A percentile compares a stretch with the other conserved stretches of the same genome.
phyloP scores from a whole-genome alignment of 257 asterid species.

The Salvia miltiorrhiza region DNA sequence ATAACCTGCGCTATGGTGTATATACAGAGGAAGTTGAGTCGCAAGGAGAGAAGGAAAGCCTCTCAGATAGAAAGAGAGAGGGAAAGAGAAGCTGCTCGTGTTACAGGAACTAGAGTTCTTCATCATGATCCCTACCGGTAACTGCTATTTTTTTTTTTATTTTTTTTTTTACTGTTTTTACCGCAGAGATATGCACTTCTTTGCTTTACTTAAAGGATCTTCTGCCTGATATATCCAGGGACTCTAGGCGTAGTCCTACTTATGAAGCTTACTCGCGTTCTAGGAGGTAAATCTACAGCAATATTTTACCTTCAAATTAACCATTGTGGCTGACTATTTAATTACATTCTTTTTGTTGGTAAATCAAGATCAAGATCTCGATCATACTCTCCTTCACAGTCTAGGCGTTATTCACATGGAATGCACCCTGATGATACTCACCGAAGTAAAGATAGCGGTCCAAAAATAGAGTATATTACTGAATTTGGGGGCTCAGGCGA shows the following conservation, averaged over 20 bases:
- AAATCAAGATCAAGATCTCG: conserved; percentile 82
- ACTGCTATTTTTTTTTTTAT: conserved; percentile 2
- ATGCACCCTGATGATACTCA: conserved; percentile 48
- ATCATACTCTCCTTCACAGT: conserved; percentile 77
- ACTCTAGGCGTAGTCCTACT: conserved; percentile 93
- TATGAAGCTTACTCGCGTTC: conserved; percentile 94
- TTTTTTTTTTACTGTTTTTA: conserved; percentile 5
- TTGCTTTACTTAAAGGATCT: neutral
- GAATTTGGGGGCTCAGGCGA: conserved; percentile 87
- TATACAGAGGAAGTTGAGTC: conserved; percentile 84
- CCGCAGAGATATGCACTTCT: neutral
- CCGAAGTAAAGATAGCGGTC: conserved; percentile 71
- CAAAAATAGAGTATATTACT: conserved; percentile 92
- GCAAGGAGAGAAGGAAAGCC: conserved; percentile 93
- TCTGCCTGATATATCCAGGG: conserved; percentile 45
- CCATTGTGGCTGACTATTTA: conserved; percentile 9
- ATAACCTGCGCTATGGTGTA: conserved; percentile 6
- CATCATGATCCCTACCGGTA: conserved; percentile 94
- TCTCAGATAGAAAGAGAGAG: conserved; percentile 89
- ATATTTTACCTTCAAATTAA: conserved; percentile 1
- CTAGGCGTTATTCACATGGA: conserved; percentile 69
- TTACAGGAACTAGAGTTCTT: conserved; percentile 71
- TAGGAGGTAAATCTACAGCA: conserved; percentile 49
- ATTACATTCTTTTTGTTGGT: conserved; percentile 18
- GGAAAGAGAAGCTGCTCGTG: conserved; percentile 84